Evolutionary conservation across 2,329 filamentous ascomycete species (phyloP).

Genomic region (Hymenoscyphus linearis): DNA sequence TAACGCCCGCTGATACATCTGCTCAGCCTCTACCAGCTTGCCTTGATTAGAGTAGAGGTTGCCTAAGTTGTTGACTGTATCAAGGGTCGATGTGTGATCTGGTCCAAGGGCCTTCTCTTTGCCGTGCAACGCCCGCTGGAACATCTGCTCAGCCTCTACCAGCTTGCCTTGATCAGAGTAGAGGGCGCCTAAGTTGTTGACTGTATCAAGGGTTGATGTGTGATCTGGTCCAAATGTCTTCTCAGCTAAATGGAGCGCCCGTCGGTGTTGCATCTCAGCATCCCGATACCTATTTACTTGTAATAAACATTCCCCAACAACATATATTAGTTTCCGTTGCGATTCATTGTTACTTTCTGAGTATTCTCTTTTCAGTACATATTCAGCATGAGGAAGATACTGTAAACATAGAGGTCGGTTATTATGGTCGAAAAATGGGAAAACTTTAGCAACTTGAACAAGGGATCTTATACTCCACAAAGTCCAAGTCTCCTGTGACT

Average conservation of each 20-base stretch:
- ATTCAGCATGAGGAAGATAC: background rate
- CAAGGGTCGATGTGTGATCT: conserved; percentile 4
- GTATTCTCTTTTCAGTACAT: background rate
- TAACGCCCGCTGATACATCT: conserved; percentile 1
- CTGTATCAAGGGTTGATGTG: background rate
- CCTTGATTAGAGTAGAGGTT: background rate
- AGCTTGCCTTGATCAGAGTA: background rate
- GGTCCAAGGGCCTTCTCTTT: conserved; percentile 1
- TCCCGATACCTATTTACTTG: background rate
- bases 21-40: conserved; percentile 5
- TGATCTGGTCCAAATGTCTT: background rate
- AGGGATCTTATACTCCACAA: background rate
- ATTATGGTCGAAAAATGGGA: background rate
- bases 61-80: conserved; percentile 4
- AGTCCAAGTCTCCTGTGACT: background rate
- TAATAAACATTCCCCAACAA: background rate
- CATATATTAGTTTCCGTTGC: background rate
- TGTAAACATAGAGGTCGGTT: background rate
- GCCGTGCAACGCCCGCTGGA: background rate
- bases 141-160: conserved; percentile 1
- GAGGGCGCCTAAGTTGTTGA: background rate
- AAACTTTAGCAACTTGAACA: background rate
- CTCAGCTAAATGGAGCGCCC: background rate
- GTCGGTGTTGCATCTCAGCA: background rate
- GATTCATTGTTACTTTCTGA: background rate